Conservation (phyloP, 2,329 filamentous ascomycete species). For the Aspergillus jensenii region DNA sequence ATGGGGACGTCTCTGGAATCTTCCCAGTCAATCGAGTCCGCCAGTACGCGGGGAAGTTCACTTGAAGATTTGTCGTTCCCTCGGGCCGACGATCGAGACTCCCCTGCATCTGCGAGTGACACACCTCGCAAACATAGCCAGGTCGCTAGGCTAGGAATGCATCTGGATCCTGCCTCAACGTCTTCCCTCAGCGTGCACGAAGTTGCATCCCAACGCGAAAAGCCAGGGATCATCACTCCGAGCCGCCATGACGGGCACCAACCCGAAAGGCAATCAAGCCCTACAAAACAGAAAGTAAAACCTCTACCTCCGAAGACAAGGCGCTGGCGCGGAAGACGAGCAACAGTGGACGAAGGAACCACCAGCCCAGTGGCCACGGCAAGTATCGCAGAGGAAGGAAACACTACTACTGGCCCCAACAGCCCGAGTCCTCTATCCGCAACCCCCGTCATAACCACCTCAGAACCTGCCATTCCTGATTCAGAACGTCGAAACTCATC, state of each 20-base stretch:
- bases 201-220: slow-evolving; percentile 76
- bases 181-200: slow-evolving; percentile 76
- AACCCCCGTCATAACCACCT: slow-evolving; percentile 14
- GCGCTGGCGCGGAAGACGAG: slow-evolving; percentile 42
- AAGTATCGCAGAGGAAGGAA: slow-evolving; percentile 24
- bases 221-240: slow-evolving; percentile 78
- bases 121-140: slow-evolving; percentile 27
- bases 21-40: slow-evolving; percentile 38
- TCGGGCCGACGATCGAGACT: slow-evolving; percentile 29
- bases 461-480: background rate
- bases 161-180: slow-evolving; percentile 65
- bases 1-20: slow-evolving; percentile 27
- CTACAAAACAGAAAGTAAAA: slow-evolving; percentile 32
- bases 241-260: slow-evolving; percentile 54
- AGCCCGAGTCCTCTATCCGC: slow-evolving; percentile 6
- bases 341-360: slow-evolving; percentile 32
- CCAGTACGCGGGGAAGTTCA: slow-evolving; percentile 31
- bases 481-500: slow-evolving; percentile 4
- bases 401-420: slow-evolving; percentile 13
- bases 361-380: slow-evolving; percentile 26
- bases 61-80: slow-evolving; percentile 50
- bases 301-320: slow-evolving; percentile 45
- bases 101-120: slow-evolving; percentile 21
- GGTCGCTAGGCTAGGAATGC: slow-evolving; percentile 61
- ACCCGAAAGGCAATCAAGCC: slow-evolving; percentile 17